Percentiles rank a stretch among this genome's conserved stretches.
Conservation (phyloP, 768 basidiomycete genomes). For the Mycena indigotica region DNA sequence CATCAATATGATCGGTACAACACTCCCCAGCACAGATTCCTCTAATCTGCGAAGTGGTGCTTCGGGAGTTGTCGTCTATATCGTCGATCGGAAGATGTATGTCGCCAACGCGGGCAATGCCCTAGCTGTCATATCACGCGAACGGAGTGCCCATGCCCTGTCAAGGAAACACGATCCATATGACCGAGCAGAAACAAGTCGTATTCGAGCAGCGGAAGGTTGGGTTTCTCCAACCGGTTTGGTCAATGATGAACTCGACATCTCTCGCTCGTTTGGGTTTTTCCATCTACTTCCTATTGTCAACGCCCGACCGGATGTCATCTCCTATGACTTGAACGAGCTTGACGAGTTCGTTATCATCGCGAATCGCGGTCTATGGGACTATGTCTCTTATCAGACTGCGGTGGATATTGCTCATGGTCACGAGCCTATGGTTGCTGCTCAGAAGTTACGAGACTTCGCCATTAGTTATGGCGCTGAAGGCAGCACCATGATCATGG, state of each 20-base stretch:
- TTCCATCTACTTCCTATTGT: slow-evolving; percentile 88
- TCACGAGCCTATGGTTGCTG: slow-evolving; percentile 71
- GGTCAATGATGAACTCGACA: slow-evolving; percentile 89
- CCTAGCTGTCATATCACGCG: slow-evolving; percentile 80
- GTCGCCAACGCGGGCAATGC: slow-evolving; percentile 90
- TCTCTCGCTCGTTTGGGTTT: slow-evolving; percentile 91
- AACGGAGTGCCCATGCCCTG: slow-evolving; percentile 72
- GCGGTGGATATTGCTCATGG: slow-evolving; percentile 92
- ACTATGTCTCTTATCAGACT: slow-evolving; percentile 90
- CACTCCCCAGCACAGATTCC: slow-evolving; percentile 40
- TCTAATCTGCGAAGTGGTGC: slow-evolving; percentile 71
- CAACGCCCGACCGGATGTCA: slow-evolving; percentile 85
- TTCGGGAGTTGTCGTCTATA: slow-evolving; percentile 85
- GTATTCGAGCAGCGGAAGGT: slow-evolving; percentile 91
- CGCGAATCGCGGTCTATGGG: slow-evolving; percentile 92
- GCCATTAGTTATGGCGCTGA: slow-evolving; percentile 96
- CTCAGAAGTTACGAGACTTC: slow-evolving; percentile 95
- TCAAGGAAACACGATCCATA: slow-evolving; percentile 89
- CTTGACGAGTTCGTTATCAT: slow-evolving; percentile 96
- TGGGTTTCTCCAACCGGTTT: slow-evolving; percentile 91
- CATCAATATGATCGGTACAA: slow-evolving; percentile 33
- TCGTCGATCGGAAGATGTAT: slow-evolving; percentile 76
- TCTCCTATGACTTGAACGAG: slow-evolving; percentile 67
- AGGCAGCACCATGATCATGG: slow-evolving; percentile 97
- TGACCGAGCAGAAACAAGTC: slow-evolving; percentile 76